Base-by-base conservation (phyloP, 23 red algal genomes). In the Gracilaria gracilis region DNA sequence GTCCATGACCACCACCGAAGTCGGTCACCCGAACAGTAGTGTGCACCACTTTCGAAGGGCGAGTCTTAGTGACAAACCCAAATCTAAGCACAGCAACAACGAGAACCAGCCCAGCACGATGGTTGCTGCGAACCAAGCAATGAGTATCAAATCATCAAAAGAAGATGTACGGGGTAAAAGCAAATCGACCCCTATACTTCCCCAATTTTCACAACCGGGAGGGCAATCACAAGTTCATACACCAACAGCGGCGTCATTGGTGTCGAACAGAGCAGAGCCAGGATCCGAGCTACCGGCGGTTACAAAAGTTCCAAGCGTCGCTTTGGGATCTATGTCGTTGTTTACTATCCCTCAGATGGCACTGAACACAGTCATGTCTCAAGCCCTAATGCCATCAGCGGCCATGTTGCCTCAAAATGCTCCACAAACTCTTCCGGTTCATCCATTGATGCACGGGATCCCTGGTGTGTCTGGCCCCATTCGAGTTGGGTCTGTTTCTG, bases 1-100 rank as follows among this genome's bases (percentile, higher is more conserved):
- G 28, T 33, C 74, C 0, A 94, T 94, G 92, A 94, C 83, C 44
- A 83, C 85, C 29, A 94, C 92, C 23, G 79, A 94, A 37, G 50
- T 87, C 39, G 82, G 58, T 13, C 92, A 94, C 50, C 84, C 82
- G 37, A 87, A 86, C n/a, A 83, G 82, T 59, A 94, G 81, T 23
- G 71, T 79, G 15, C 92, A 83, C n/a, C 54, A 73, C 48, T 87
- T 94, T 74, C 71, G 92, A 9, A 83, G 92, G 9, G 82, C 82
- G 46, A 77, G 5, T 29, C 16, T 27, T 15, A 51, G 25, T 51
- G 72, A 77, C 12, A 77, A 49, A 51, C 72, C 40, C 15, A 77
- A 77, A 51, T 77, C 72, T 33, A 31, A 50, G 40, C 40, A 31
- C 2, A 51, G 23, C 25, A 51, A 12, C 72, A 28, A 31, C 42